phyloP scores from a whole-genome alignment of 257 asterid species.

The Ehretia macrophylla region DNA sequence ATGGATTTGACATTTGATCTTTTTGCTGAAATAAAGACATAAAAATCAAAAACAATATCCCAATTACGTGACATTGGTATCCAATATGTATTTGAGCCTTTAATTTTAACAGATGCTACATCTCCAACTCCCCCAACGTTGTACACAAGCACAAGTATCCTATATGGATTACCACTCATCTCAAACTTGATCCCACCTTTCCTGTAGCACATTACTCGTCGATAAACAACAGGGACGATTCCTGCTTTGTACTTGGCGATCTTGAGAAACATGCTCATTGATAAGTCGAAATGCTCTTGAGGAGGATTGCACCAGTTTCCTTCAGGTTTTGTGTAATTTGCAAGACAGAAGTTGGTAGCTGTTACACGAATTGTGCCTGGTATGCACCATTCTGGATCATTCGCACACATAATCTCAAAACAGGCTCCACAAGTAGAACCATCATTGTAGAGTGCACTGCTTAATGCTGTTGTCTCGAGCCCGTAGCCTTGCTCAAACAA shows the following conservation, averaged over 20 bases:
- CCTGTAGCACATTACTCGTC: conserved; percentile 23
- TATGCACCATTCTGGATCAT: too few species aligned
- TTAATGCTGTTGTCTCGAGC: too few species aligned
- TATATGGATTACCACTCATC: conserved; percentile 23
- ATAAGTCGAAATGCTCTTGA: conserved; percentile 30
- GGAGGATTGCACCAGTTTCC: conserved; percentile 42
- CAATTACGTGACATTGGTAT: conserved; percentile 25
- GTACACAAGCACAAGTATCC: conserved; percentile 28
- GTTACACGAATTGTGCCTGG: conserved; percentile 26
- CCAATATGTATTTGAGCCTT: conserved; percentile 22
- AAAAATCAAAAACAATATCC: conserved; percentile 26
- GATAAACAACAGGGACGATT: conserved; percentile 11
- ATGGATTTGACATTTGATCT: too few species aligned
- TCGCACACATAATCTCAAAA: too few species aligned
- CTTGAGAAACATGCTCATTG: conserved; percentile 26
- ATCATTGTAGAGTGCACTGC: too few species aligned
- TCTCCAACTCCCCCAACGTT: conserved; percentile 39
- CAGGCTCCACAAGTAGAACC: too few species aligned
- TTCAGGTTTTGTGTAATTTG: conserved; percentile 18
- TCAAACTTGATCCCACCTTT: conserved; percentile 33
- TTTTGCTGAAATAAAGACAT: too few species aligned
- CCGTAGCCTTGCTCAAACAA: too few species aligned
- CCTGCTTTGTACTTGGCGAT: conserved; percentile 31
- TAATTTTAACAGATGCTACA: conserved; percentile 17
- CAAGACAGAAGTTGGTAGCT: conserved; percentile 42